phyloP scores from a whole-genome alignment of 106 monocot species.

The Gastrodia elata region DNA sequence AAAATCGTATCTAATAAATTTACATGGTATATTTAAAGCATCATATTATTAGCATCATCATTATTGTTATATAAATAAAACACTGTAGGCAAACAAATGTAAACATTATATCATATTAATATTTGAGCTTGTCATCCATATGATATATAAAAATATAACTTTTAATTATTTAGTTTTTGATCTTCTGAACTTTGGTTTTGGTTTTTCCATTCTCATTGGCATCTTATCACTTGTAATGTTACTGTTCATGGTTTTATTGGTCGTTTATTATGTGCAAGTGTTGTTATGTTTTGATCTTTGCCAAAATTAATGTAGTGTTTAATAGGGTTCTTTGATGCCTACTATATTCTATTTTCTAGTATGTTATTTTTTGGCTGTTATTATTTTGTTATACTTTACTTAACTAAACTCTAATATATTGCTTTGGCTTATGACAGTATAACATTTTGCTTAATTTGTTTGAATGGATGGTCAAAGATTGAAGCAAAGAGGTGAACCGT shows the following conservation, averaged over 20 bases:
- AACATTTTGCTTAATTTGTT: not conserved
- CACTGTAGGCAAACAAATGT: too few relatives aligned
- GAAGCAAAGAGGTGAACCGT: not conserved
- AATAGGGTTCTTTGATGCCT: not conserved
- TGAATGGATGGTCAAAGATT: constrained; percentile 11
- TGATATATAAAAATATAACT: too few relatives aligned
- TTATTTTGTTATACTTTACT: not conserved
- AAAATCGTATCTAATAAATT: too few relatives aligned
- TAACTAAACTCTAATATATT: not conserved
- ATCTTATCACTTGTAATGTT: too few relatives aligned
- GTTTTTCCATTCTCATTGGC: not conserved
- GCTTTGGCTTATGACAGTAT: not conserved
- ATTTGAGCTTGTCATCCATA: too few relatives aligned
- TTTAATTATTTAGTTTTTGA: too few relatives aligned
- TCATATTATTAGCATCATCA: too few relatives aligned
- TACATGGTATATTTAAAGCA: too few relatives aligned
- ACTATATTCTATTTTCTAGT: not conserved
- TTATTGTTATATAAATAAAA: too few relatives aligned
- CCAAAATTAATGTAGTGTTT: not conserved
- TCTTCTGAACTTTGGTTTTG: not conserved
- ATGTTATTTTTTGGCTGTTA: not conserved
- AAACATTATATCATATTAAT: too few relatives aligned
- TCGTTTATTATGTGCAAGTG: not conserved
- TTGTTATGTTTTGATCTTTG: not conserved
- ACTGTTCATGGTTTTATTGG: not conserved